phyloP scores from a whole-genome alignment of 2,329 filamentous ascomycete genomes.

The Fusarium pilosicola region DNA sequence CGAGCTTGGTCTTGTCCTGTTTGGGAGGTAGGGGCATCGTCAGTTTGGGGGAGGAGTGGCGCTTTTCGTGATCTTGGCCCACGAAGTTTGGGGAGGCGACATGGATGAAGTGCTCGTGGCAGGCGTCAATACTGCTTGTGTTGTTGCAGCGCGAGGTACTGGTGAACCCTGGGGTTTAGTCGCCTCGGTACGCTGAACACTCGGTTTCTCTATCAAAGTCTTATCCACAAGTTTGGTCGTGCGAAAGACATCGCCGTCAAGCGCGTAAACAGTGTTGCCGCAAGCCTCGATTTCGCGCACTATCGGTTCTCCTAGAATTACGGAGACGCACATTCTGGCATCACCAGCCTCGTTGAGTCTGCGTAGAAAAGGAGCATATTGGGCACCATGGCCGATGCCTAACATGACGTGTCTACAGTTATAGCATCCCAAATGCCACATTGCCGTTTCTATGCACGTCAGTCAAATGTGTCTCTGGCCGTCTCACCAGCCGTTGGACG shows the following conservation, averaged over 20 bases:
- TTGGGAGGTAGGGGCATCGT: conserved; percentile 53
- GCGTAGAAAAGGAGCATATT: conserved; percentile 68
- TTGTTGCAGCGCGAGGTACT: conserved; percentile 10
- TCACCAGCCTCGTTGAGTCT: conserved; percentile 59
- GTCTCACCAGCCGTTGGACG: conserved; percentile 2
- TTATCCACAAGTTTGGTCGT: conserved; percentile 60
- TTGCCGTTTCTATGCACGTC: conserved; percentile 55
- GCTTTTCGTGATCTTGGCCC: conserved; percentile 54
- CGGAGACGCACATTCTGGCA: conserved; percentile 56
- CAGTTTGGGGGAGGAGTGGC: conserved; percentile 53
- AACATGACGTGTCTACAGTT: conserved; percentile 71
- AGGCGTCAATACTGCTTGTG: conserved; percentile 36
- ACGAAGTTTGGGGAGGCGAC: conserved; percentile 37
- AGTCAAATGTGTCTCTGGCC: background rate
- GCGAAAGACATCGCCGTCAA: conserved; percentile 62
- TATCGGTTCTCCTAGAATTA: conserved; percentile 64
- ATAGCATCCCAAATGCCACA: conserved; percentile 67
- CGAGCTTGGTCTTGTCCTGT: conserved; percentile 39
- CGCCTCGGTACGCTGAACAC: background rate
- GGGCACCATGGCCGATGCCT: conserved; percentile 70
- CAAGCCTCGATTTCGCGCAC: conserved; percentile 61
- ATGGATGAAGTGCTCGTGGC: conserved; percentile 41
- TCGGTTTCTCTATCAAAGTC: background rate
- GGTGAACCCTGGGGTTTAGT: conserved; percentile 17
- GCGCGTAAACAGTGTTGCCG: conserved; percentile 57